Base-by-base conservation (phyloP, 2,329 filamentous ascomycete genomes). In the Tolypocladium sp. region DNA sequence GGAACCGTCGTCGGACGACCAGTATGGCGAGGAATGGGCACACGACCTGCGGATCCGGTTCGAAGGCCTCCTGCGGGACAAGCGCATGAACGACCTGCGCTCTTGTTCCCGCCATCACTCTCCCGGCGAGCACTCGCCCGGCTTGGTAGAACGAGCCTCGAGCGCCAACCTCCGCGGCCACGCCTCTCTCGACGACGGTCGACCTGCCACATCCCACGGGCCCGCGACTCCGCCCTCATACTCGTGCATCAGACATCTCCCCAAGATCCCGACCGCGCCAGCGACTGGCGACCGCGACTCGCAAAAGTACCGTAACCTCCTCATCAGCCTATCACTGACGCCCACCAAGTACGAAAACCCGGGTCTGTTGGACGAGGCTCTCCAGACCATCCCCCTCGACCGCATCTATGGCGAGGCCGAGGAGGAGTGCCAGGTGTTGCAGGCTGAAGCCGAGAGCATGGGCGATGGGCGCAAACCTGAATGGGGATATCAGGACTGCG, bases 401-500 rank as follows among this genome's bases (percentile, higher is more conserved):
- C 85, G 91, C 65, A 91, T 99, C 66, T 97, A 97, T 74, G 83
- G 88, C 64, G 92, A 97, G 71, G 94, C 94, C 57, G 92, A 97
- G 71, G 93, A 97, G 72, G 92, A 97, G 74, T 86, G 84, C 64
- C 91, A 97, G 71, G 87, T 97, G 37, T 79, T 96, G 66, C 86
- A 89, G 69, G 94, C 91, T 40, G 87, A 96, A 73, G 93, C 93
- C 38, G 89, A 89, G 70, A 96, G 91, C 65, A 86, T 96, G 77
- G 90, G 90, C 25, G 85, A 89, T 59, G 90, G 87, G 58, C 82
- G 85, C 64, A 89, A 89, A 71, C 85, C 92, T 2, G 89, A 92
- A 77, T 97, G 93, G 93, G 93, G 92, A 59, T 97, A 97, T 71
- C 93, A 97, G 74, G 94, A 99, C 76, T 99, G 93, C 73, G 91